Conservation (phyloP, 2,329 filamentous ascomycete genomes). For the Leptodontidium sp. region DNA sequence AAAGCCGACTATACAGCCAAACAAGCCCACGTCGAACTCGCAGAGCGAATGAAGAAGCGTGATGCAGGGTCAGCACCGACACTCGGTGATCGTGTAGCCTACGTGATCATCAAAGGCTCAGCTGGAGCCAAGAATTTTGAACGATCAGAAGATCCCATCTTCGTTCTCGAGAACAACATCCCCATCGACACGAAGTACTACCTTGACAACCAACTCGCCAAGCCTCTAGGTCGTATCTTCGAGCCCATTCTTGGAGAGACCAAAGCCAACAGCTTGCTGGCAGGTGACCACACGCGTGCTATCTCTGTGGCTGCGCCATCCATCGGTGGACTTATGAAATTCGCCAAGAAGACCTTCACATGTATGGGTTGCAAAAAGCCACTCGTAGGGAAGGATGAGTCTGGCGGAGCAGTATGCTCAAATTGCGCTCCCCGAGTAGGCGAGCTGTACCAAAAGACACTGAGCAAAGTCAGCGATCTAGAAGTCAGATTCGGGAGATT, state of each 20-base stretch:
- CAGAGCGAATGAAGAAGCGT: conserved; percentile 95
- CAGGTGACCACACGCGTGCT: conserved; percentile 92
- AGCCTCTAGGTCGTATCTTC: conserved; percentile 94
- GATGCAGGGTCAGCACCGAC: conserved; percentile 93
- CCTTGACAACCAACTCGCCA: conserved; percentile 96
- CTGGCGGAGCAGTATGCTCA: conserved; percentile 84
- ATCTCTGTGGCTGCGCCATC: conserved; percentile 92
- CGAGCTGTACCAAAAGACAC: conserved; percentile 91
- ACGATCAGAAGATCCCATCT: conserved; percentile 96
- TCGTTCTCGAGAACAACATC: conserved; percentile 95
- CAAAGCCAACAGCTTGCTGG: conserved; percentile 84
- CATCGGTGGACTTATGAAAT: conserved; percentile 96
- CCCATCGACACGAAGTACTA: conserved; percentile 99
- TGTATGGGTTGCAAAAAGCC: conserved; percentile 99
- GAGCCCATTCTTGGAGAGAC: conserved; percentile 96
- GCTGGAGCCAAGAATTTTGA: conserved; percentile 95
- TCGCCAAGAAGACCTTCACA: conserved; percentile 95
- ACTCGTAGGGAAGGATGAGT: conserved; percentile 79
- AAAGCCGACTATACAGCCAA: conserved; percentile 91
- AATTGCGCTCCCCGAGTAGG: conserved; percentile 86
- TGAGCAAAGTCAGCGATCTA: conserved; percentile 88
- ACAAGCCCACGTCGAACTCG: conserved; percentile 95
- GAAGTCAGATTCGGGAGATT: conserved; percentile 91
- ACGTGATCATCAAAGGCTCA: conserved; percentile 95
- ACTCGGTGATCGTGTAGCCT: conserved; percentile 94